Evolutionary conservation across 129 eudicot species (phyloP).

Genomic region (Oenanthe sinensis): DNA sequence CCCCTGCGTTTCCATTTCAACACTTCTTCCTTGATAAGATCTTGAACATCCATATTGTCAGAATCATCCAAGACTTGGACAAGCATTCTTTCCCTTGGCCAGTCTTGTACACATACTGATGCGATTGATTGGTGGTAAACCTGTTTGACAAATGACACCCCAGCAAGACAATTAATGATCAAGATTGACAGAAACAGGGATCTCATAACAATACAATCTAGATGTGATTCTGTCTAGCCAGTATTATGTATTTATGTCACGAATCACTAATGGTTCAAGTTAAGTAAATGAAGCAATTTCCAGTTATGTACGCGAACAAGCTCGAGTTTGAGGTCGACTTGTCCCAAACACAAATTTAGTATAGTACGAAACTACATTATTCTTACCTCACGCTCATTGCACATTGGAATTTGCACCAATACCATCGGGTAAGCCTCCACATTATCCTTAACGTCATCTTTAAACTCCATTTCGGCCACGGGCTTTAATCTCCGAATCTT

Average conservation of each 20-base stretch:
- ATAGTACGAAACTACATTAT: constrained; percentile 41
- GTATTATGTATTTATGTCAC: too few relatives aligned
- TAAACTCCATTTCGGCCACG: constrained; percentile 40
- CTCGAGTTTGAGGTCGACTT: background rate
- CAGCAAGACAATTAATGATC: background rate
- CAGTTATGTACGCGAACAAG: background rate
- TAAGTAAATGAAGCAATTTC: background rate
- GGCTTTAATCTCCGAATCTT: constrained; percentile 56
- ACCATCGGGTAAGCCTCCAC: constrained; percentile 67
- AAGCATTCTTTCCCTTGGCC: constrained; percentile 91
- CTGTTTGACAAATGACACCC: constrained; percentile 21
- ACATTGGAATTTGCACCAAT: constrained; percentile 79
- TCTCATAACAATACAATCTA: background rate
- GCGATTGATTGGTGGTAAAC: constrained; percentile 77
- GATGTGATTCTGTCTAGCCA: too few relatives aligned
- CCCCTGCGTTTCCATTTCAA: constrained; percentile 79
- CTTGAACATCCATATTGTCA: constrained; percentile 55
- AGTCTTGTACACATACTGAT: constrained; percentile 70
- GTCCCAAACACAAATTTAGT: background rate
- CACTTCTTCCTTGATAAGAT: constrained; percentile 69
- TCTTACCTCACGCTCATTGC: constrained; percentile 97
- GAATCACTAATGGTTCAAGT: background rate
- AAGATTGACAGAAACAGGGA: background rate
- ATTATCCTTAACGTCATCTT: constrained; percentile 18
- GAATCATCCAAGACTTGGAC: constrained; percentile 86